phyloP scores from a whole-genome alignment of 257 asterid species.

The Solanum sejunctum region DNA sequence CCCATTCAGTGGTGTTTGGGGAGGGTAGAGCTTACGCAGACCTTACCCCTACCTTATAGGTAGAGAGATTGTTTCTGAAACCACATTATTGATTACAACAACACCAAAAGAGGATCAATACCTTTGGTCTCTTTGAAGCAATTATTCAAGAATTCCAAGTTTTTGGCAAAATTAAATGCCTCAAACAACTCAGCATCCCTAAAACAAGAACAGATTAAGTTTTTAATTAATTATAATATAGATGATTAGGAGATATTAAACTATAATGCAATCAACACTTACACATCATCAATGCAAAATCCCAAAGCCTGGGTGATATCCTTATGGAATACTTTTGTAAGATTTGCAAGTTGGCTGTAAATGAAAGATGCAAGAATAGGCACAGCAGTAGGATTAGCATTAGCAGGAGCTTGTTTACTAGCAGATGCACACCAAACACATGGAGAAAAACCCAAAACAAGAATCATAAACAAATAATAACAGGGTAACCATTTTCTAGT shows the following conservation, averaged over 20 bases:
- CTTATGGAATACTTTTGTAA: conserved; percentile 50
- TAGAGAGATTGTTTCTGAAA: neutral
- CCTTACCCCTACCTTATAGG: neutral
- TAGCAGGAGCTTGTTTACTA: conserved; percentile 24
- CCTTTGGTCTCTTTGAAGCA: conserved; percentile 67
- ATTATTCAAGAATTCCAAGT: conserved; percentile 71
- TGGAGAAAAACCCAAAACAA: conserved; percentile 25
- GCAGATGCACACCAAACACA: conserved; percentile 31
- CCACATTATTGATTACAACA: neutral
- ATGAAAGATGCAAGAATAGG: conserved; percentile 60
- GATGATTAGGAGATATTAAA: neutral
- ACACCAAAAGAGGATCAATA: neutral
- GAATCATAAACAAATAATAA: conserved; percentile 33
- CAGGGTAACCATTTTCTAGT: conserved; percentile 47
- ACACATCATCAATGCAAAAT: conserved; percentile 76
- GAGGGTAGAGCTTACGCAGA: neutral
- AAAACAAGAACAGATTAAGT: conserved; percentile 7
- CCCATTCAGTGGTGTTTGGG: neutral
- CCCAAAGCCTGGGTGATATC: conserved; percentile 56
- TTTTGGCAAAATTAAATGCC: conserved; percentile 61
- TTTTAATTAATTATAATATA: conserved; percentile 4
- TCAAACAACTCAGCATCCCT: conserved; percentile 72
- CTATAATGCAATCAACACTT: conserved; percentile 20
- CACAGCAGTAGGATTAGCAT: conserved; percentile 27
- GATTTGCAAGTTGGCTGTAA: conserved; percentile 64